A percentile compares a stretch with the other conserved stretches of the same genome.
These are phyloP conservation scores for Ophiocordyceps camponoti-floridani DNA, from an alignment of 2,329 filamentous ascomycete species.

Conservation along the genomic window DNA sequence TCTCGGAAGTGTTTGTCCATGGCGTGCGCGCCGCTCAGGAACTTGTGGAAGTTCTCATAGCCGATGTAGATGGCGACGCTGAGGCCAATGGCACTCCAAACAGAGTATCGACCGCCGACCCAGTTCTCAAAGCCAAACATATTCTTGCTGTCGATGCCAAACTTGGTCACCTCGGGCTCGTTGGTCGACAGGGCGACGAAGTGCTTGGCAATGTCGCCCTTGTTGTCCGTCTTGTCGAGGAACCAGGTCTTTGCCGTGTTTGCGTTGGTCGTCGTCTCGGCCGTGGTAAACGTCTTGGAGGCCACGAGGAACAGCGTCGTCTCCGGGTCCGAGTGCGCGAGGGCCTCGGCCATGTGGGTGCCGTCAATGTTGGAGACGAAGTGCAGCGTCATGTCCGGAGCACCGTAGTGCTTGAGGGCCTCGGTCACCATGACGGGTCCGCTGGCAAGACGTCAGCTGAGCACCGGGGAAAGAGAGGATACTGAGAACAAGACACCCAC, in stretches of 20 bases:
- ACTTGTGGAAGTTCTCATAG: constrained; percentile 94
- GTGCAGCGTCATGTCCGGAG: constrained; percentile 73
- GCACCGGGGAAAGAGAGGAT: neutral
- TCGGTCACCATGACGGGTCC: constrained; percentile 98
- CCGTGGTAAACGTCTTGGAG: constrained; percentile 98
- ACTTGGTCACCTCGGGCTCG: constrained; percentile 87
- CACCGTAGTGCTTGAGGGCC: constrained; percentile 86
- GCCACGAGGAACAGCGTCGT: constrained; percentile 97
- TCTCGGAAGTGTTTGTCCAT: constrained; percentile 98
- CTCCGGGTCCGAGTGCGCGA: constrained; percentile 78
- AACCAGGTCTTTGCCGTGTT: constrained; percentile 97
- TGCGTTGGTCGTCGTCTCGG: constrained; percentile 92
- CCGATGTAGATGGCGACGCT: constrained; percentile 91
- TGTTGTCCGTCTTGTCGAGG: constrained; percentile 56
- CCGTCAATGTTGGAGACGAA: constrained; percentile 99
- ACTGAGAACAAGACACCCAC: constrained; percentile 34
- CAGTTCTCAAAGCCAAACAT: constrained; percentile 99
- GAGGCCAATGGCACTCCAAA: constrained; percentile 96
- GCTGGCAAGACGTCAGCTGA: constrained; percentile 22
- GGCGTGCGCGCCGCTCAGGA: constrained; percentile 82
- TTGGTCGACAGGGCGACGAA: constrained; percentile 98
- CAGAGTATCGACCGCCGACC: constrained; percentile 95
- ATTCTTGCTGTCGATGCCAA: constrained; percentile 96
- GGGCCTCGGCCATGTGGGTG: constrained; percentile 89
- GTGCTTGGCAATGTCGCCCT: constrained; percentile 91